Evolutionary conservation across 345 rosid genomes (phyloP), one percentile per base, ranked within the genome.

Genomic region (Turritis glabra): DNA sequence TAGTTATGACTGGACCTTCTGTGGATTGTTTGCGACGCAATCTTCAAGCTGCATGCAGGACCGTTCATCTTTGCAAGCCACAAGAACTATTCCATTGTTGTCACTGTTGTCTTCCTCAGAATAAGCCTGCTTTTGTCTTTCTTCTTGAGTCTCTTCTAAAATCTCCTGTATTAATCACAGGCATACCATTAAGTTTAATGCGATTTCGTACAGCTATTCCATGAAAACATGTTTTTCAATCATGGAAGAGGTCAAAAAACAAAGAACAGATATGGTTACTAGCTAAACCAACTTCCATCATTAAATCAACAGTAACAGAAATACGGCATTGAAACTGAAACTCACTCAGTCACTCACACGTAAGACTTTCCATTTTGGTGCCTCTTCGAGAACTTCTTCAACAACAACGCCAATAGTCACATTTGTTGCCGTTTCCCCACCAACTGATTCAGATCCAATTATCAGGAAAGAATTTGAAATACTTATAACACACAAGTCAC

Each of bases 1-100:
- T 9, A 65, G 30, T 30, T 44, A 19, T 37, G 3, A 64, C 51
- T n/a, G n/a, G 72, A 88, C 99, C 96, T 89, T 88, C 35, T 80
- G 87, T 19, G 96, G 74, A 79, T 82, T 74, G 46, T 90, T 83
- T 17, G 46, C 83, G 75, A 95, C 85, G 82, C 87, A 89, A 83
- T 95, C 98, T 82, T 92, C 92, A 55, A 95, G 96, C 82, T 95
- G 99, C 99, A 92, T 83, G 82, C 99, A 92, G 44, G 98, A 90
- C 6, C 87, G 74, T 68, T 95, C 99, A 77, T 95, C 99, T 82
- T 90, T 92, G 84, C 98, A 92, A 35, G 91, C 97, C 81, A 95
- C 92, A 52, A 92, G 86, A 67, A 89, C 90, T 52, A 90, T 86
- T 64, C 90, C 84, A 75, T 77, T 81, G 70, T 84, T 85, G 38